Base-by-base conservation (phyloP, 192 early-diverging fungal genomes). In the Rhizophagus sp. region DNA sequence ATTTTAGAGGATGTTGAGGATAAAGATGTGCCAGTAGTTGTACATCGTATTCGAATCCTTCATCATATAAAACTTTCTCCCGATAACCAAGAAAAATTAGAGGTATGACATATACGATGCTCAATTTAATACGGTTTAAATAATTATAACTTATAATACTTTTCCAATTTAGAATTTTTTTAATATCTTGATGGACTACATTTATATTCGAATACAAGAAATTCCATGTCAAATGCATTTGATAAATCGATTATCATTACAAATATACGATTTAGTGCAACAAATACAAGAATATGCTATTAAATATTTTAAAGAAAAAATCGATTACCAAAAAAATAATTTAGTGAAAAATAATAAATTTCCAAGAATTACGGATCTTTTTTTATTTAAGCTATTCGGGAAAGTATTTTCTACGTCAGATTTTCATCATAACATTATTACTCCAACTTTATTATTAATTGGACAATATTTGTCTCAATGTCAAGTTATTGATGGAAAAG, bases 391-490 rank as follows among this genome's bases (percentile, higher is more conserved):
- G 39, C 76, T 93, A 36, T 82, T 97, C 66, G 90, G 88, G 1
- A 88, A 91, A 44, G 85, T 98, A 11, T 98, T 95, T 83, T 96
- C 98, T 3, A 91, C 95, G n/a, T 97, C 97, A 0, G 98, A 99
- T 90, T 91, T 93, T 52, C 89, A 91, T 76, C 96, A 99, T 82
- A 82, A 91, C 8, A 91, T 98, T 7, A 87, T 94, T 8, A 98
- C 97, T 3, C 97, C 97, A 15, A 89, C 95, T 50, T 87, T 93
- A 69, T 79, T 97, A 3, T 84, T 94, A n/a, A 92, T 97, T 83
- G 85, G 87, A 57, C 92, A 96, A 84, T 95, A 90, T 77, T 85
- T 99, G 4, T 79, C 86, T 36, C 92, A 95, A 83, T 86, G 88
- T 74, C 88, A 88, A 61, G 86, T 93, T 34, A 72, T 68, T 7